Evolutionary conservation across 2,329 filamentous ascomycete species (phyloP).

Genomic region (Claviceps sp.): DNA sequence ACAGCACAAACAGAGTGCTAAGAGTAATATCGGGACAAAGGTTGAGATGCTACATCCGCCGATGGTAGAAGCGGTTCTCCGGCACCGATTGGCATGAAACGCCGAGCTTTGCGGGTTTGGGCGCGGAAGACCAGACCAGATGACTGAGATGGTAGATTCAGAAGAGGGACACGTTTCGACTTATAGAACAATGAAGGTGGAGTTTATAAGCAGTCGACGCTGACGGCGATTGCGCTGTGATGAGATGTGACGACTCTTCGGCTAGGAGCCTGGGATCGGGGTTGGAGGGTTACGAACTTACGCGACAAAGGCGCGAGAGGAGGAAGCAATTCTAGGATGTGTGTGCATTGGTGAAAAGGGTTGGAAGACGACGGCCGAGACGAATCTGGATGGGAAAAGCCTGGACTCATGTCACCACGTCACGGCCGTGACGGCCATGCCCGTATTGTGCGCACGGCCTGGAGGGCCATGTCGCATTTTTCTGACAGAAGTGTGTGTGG

Average conservation of each 20-base stretch:
- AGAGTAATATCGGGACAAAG: not conserved
- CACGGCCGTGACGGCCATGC: not conserved
- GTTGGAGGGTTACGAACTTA: too few species aligned
- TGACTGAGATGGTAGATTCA: not conserved
- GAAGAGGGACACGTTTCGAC: not conserved
- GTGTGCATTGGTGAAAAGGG: not conserved
- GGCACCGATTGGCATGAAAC: not conserved
- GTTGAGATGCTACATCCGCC: not conserved
- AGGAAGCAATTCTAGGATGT: not conserved
- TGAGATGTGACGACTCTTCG: not conserved
- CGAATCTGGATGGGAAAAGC: not conserved
- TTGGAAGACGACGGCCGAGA: not conserved
- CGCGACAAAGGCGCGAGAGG: not conserved
- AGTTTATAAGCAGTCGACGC: not conserved
- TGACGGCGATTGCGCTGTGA: not conserved
- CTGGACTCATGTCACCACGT: conserved; percentile 1
- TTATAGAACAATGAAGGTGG: not conserved
- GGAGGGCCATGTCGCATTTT: too few species aligned
- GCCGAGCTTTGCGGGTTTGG: not conserved
- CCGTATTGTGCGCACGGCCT: not conserved
- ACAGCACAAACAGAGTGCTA: not conserved
- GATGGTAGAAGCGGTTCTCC: not conserved
- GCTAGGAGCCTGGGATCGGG: not conserved
- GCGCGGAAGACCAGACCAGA: not conserved
- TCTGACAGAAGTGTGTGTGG: too few species aligned